Percentiles rank a stretch among this genome's conserved stretches.
Conservation (phyloP, 2,329 filamentous ascomycete genomes). For the Cadophora gregata region DNA sequence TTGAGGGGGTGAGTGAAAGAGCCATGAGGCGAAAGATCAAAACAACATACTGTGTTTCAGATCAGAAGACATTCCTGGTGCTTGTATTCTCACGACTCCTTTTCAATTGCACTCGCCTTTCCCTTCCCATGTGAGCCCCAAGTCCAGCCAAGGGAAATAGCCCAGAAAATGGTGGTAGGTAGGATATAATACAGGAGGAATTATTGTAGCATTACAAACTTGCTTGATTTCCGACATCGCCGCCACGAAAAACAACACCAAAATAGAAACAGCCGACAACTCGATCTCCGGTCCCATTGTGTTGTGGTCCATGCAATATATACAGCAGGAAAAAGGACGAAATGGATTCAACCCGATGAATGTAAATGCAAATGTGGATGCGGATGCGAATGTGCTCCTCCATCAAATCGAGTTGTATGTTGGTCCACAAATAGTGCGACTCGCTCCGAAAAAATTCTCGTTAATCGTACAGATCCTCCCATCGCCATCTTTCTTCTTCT, state of each 20-base stretch:
- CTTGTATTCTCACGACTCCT: no score
- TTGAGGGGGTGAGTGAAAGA: no score
- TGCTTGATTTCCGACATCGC: no score
- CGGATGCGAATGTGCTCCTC: neutral
- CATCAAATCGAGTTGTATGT: no score
- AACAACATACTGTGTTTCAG: no score
- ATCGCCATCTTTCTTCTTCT: neutral
- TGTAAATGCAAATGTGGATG: neutral
- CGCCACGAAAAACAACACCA: neutral
- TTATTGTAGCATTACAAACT: neutral
- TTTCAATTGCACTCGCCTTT: no score
- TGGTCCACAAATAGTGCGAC: no score
- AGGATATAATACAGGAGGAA: neutral
- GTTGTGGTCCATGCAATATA: neutral
- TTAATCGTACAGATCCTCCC: neutral
- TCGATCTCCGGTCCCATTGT: no score
- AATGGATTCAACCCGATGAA: neutral
- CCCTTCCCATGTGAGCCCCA: no score
- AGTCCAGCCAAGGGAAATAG: neutral
- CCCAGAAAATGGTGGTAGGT: neutral
- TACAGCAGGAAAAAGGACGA: neutral
- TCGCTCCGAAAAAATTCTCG: neutral
- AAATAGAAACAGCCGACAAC: no score
- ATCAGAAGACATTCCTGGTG: no score
- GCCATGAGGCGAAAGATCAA: no score